Evolutionary conservation across 805 yeast genomes (phyloP).

Genomic region (Yarrowia keelungensis): DNA sequence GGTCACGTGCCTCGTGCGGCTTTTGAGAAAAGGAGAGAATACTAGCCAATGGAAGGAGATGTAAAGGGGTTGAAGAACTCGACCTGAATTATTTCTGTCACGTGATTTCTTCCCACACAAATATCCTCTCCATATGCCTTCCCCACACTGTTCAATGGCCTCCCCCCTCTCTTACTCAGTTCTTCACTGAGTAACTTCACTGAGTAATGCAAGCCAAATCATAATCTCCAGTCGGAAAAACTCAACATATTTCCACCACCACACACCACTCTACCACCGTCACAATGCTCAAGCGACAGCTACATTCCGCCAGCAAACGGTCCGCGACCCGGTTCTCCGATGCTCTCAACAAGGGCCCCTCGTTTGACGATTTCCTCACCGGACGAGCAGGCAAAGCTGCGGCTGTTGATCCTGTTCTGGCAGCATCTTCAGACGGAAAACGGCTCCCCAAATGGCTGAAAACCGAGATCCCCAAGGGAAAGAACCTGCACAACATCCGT

Average conservation of each 20-base stretch:
- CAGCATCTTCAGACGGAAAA: conserved; percentile 49
- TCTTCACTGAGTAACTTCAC: conserved; percentile 38
- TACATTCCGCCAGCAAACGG: conserved; percentile 31
- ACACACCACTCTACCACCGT: conserved; percentile 2
- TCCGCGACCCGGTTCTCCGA: conserved; percentile 66
- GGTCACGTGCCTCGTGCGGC: conserved; percentile 25
- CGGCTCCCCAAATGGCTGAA: conserved; percentile 93
- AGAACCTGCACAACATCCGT: conserved; percentile 78
- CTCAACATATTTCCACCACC: conserved; percentile 23
- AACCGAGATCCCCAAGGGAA: conserved; percentile 96
- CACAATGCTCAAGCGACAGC: conserved; percentile 38
- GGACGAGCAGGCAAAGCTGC: conserved; percentile 73
- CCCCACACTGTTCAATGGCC: background rate
- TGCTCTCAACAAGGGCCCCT: conserved; percentile 80
- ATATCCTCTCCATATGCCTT: background rate
- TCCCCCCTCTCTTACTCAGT: conserved; percentile 14
- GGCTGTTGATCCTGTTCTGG: conserved; percentile 67
- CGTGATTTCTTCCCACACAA: background rate
- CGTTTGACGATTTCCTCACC: conserved; percentile 86
- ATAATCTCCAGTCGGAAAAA: conserved; percentile 30
- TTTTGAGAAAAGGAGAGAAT: background rate
- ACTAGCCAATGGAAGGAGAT: background rate
- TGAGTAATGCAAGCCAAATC: conserved; percentile 35
- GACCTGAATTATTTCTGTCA: background rate
- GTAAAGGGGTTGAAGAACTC: background rate